Conservation (phyloP, 2,329 filamentous ascomycete genomes). For the Cytospora piceicola region DNA sequence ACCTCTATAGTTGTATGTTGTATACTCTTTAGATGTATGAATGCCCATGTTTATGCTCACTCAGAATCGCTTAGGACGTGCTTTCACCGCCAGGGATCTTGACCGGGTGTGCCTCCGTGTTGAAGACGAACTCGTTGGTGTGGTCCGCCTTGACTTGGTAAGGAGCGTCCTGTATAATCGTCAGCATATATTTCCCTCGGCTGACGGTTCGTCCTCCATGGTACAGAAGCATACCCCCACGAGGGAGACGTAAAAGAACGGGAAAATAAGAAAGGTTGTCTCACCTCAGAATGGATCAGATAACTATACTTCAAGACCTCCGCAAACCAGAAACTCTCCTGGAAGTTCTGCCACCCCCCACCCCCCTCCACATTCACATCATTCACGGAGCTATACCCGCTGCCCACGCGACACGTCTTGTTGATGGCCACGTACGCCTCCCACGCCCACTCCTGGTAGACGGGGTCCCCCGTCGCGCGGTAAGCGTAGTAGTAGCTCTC, state of each 20-base stretch:
- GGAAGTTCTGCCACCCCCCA: slow-evolving; percentile 67
- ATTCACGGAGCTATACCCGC: slow-evolving; percentile 67
- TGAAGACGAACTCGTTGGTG: slow-evolving; percentile 54
- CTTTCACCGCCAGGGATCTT: slow-evolving; percentile 33
- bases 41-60: neutral
- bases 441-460: slow-evolving; percentile 87
- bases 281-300: slow-evolving; percentile 63
- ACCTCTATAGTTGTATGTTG: neutral
- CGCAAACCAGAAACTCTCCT: slow-evolving; percentile 88
- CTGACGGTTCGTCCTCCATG: neutral
- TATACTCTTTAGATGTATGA: neutral
- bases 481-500: slow-evolving; percentile 89
- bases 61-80: neutral
- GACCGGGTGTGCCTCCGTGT: slow-evolving; percentile 55
- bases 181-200: slow-evolving; percentile 25
- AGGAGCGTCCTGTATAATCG: slow-evolving; percentile 50
- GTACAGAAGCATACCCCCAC: neutral
- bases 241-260: neutral
- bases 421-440: slow-evolving; percentile 73
- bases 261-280: slow-evolving; percentile 10
- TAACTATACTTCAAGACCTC: slow-evolving; percentile 87
- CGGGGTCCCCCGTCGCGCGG: slow-evolving; percentile 72
- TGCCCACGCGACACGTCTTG: slow-evolving; percentile 62
- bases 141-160: slow-evolving; percentile 53
- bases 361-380: slow-evolving; percentile 69